phyloP scores from a whole-genome alignment of 352 stramenopile genomes.

The Halophytophthora batemanensis region DNA sequence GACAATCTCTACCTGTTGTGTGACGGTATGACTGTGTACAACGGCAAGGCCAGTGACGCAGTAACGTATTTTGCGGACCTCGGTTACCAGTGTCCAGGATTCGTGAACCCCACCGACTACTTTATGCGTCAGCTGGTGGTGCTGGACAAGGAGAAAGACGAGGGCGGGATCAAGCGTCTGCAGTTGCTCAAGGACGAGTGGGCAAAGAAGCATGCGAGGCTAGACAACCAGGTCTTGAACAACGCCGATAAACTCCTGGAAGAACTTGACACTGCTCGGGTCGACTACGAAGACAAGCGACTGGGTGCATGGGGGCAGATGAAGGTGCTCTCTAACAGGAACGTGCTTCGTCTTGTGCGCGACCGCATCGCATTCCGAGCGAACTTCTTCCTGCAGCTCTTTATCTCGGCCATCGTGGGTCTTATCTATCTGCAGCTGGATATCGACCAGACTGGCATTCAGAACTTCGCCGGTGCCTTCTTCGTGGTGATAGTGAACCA shows the following conservation, averaged over 20 bases:
- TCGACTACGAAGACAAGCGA: constrained; percentile 7
- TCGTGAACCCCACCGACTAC: constrained; percentile 36
- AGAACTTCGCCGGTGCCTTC: constrained; percentile 40
- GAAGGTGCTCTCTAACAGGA: constrained; percentile 28
- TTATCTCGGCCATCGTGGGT: constrained; percentile 35
- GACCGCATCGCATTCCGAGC: constrained; percentile 30
- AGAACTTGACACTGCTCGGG: neutral
- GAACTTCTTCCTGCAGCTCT: constrained; percentile 18
- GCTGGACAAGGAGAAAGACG: constrained; percentile 27
- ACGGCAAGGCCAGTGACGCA: constrained; percentile 27
- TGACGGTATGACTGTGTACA: constrained; percentile 29
- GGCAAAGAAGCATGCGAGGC: neutral
- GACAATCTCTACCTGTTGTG: constrained; percentile 34
- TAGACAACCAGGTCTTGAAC: constrained; percentile 1
- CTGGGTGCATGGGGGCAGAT: constrained; percentile 25
- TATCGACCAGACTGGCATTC: constrained; percentile 32
- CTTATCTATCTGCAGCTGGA: constrained; percentile 50
- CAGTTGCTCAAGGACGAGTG: constrained; percentile 21
- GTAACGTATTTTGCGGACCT: constrained; percentile 29
- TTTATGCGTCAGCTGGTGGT: constrained; percentile 43
- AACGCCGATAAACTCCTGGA: constrained; percentile 1
- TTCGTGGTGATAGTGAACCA: constrained; percentile 47
- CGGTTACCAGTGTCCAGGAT: constrained; percentile 29
- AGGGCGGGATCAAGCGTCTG: constrained; percentile 17
- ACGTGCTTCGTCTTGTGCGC: constrained; percentile 27